Evolutionary conservation across 768 basidiomycete genomes (phyloP).

Genomic region (Baorangia bicolor): DNA sequence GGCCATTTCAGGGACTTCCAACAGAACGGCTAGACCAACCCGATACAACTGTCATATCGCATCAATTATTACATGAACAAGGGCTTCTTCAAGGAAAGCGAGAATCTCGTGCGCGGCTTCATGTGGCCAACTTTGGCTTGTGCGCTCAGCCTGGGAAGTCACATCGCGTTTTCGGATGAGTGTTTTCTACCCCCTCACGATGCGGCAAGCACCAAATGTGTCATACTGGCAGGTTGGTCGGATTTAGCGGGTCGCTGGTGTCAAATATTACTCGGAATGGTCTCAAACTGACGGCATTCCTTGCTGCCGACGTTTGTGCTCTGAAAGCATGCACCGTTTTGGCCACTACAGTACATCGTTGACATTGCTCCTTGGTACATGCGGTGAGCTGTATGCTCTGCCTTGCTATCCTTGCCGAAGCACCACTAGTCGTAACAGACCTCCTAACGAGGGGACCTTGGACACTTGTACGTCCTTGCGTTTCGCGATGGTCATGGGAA

Average conservation of each 20-base stretch:
- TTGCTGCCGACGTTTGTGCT: conserved; percentile 1
- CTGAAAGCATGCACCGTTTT: not conserved
- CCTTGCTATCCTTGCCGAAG: not conserved
- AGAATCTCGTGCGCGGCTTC: not conserved
- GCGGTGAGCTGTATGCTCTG: not conserved
- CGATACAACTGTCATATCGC: not conserved
- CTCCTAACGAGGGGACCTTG: not conserved
- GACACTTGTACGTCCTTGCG: not conserved
- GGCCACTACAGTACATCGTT: not conserved
- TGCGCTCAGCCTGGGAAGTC: not conserved
- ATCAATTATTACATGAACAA: not conserved
- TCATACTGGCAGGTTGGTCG: not conserved
- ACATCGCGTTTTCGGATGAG: not conserved
- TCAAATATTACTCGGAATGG: not conserved
- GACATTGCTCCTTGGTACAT: not conserved
- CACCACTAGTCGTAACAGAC: not conserved
- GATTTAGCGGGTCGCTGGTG: not conserved
- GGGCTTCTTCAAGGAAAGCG: not conserved
- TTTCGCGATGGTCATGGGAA: not conserved
- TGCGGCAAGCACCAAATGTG: not conserved
- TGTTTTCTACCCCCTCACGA: not conserved
- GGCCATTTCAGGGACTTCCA: not conserved
- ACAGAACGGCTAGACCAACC: not conserved
- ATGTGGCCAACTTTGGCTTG: not conserved
- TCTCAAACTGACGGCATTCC: conserved; percentile 13